A percentile compares a stretch with the other conserved stretches of the same genome.
Evolutionary conservation across 2,329 filamentous ascomycete genomes (phyloP).

Genomic region (Penicillium sp.): DNA sequence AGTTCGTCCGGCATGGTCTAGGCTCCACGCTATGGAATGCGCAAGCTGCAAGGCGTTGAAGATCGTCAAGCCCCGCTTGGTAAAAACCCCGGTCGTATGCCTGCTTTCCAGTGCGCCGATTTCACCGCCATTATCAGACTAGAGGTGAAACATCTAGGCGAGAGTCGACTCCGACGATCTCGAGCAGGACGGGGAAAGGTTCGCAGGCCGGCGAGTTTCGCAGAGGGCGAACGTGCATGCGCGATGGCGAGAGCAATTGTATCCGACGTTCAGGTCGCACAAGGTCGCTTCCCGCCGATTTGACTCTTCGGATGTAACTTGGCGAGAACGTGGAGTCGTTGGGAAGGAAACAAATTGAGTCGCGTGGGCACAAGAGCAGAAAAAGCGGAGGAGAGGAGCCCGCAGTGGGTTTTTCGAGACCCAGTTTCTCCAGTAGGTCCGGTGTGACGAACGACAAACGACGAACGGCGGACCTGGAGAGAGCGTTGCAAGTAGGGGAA

Average conservation of each 20-base stretch:
- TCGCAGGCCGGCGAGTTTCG: neutral
- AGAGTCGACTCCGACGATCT: conserved; percentile 3
- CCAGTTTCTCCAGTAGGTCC: conserved; percentile 1
- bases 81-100: conserved; percentile 6
- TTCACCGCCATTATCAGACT: conserved; percentile 17
- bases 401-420: conserved; percentile 2
- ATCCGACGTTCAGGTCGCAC: neutral
- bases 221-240: neutral
- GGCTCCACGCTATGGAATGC: neutral
- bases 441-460: neutral
- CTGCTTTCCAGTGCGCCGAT: conserved; percentile 3
- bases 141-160: conserved; percentile 6
- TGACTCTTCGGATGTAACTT: conserved; percentile 8
- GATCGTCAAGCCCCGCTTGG: conserved; percentile 1
- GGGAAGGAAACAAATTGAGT: neutral
- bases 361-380: neutral
- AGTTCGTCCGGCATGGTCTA: conserved; percentile 14
- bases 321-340: neutral
- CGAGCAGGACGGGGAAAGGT: neutral
- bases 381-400: conserved; percentile 4
- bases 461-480: neutral
- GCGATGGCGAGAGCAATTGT: neutral
- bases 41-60: neutral
- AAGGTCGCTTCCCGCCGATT: conserved; percentile 7
- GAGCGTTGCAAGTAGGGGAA: neutral